phyloP scores from a whole-genome alignment of 805 yeast genomes.

The Candida patagonica region DNA sequence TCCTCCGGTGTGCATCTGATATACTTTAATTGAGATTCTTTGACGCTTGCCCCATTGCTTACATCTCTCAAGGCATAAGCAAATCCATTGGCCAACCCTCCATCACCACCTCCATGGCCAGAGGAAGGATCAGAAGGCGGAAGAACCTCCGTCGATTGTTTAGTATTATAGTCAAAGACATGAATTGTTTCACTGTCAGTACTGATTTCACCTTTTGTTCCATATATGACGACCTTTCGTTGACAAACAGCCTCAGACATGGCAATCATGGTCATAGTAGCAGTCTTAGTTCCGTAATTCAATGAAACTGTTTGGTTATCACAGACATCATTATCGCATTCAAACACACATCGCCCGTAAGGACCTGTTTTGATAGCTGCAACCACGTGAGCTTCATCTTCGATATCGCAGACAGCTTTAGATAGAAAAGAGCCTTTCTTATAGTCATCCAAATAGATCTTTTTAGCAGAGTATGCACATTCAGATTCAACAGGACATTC shows the following conservation, averaged over 20 bases:
- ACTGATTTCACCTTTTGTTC: conserved; percentile 19
- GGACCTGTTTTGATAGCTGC: conserved; percentile 15
- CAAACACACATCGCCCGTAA: conserved; percentile 20
- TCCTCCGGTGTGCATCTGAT: conserved; percentile 20
- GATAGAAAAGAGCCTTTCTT: background rate
- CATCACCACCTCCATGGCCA: conserved; percentile 24
- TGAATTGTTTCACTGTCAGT: conserved; percentile 17
- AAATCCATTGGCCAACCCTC: conserved; percentile 19
- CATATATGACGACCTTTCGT: conserved; percentile 18
- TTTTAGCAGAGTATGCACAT: conserved; percentile 19
- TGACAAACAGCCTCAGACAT: conserved; percentile 17
- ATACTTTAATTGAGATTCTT: conserved; percentile 13
- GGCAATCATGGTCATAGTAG: conserved; percentile 23
- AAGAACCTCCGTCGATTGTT: conserved; percentile 6
- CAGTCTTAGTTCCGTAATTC: conserved; percentile 18
- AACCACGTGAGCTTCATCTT: conserved; percentile 13
- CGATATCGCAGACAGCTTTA: conserved; percentile 7
- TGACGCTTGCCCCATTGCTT: conserved; percentile 9
- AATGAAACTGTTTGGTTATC: conserved; percentile 20
- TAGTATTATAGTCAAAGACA: conserved; percentile 17
- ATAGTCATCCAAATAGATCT: conserved; percentile 12
- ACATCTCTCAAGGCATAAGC: conserved; percentile 16
- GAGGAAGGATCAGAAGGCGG: conserved; percentile 13
- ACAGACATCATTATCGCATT: conserved; percentile 20
- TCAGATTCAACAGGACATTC: conserved; percentile 13